phyloP scores from a whole-genome alignment of 139 green algal species.

The Chlamydomonas incerta region DNA sequence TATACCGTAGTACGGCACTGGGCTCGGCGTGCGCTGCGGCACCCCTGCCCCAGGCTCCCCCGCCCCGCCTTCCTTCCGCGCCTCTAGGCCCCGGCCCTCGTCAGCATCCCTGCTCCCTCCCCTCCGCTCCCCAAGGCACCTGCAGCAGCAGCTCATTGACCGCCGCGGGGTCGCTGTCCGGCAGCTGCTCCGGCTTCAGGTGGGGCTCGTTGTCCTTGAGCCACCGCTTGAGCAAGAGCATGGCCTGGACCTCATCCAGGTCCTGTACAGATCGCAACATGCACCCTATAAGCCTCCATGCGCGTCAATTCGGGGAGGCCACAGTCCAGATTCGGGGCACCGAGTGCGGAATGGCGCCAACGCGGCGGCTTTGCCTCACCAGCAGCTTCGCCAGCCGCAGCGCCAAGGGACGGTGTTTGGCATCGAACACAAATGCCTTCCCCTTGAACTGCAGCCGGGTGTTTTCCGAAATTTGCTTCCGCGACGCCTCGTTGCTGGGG shows the following conservation, averaged over 20 bases:
- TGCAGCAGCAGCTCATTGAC: slow-evolving; percentile 16
- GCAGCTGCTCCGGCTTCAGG: not conserved
- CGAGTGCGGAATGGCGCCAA: slow-evolving; percentile 1
- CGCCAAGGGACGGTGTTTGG: slow-evolving; percentile 27
- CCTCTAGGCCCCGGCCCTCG: too few species aligned
- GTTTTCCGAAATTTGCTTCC: slow-evolving; percentile 42
- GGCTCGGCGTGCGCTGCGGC: too few species aligned
- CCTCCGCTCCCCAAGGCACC: not conserved
- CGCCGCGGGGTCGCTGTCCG: not conserved
- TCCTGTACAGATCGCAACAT: slow-evolving; percentile 39
- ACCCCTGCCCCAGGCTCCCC: too few species aligned
- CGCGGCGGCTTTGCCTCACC: slow-evolving; percentile 38
- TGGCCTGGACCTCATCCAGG: slow-evolving; percentile 77
- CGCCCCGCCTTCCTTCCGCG: too few species aligned
- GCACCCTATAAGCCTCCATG: not conserved
- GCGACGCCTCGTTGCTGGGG: slow-evolving; percentile 32
- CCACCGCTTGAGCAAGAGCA: slow-evolving; percentile 77
- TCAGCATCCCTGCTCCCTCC: too few species aligned
- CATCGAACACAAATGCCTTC: slow-evolving; percentile 48
- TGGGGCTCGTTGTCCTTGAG: slow-evolving; percentile 47
- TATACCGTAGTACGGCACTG: too few species aligned
- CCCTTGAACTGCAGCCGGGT: slow-evolving; percentile 23
- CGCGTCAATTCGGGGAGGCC: not conserved
- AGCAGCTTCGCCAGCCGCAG: slow-evolving; percentile 43
- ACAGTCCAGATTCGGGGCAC: too few species aligned